Base-by-base conservation (phyloP, 2,329 filamentous ascomycete species). In the Xylariaceae sp. region DNA sequence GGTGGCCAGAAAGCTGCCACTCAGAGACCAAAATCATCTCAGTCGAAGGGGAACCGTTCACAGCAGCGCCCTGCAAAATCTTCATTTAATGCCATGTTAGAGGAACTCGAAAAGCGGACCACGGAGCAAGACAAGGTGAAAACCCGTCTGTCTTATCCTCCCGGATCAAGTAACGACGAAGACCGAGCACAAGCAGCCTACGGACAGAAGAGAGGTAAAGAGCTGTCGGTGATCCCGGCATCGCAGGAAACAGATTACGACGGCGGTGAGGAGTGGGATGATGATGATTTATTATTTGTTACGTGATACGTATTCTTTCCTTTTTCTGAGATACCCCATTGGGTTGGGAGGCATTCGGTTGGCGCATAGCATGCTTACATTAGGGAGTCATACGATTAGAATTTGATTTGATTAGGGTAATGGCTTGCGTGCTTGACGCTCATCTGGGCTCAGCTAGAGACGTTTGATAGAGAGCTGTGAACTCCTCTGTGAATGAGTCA, bases 231-330 rank as follows among this genome's bases (percentile, higher is more conserved):
- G 12, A 34, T 38, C 23, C n/a, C 48, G 4, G 48, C 47, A 6
- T 59, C 57, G 1, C 57, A 59, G 21, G 57, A 60, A 46, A 60
- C 57, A 21, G 56, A 60, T 20, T 60, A 60, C n/a, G 52, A 47
- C 22, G 48, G 53, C 6, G 56, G 55, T 14, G 47, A 47, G 45
- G 50, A 50, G 16, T 55, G 48, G 53, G 50, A 53, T 16, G 53
- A 53, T 20, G 48, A 53, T 21, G 52, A 37, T 12, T 37, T 37
- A 37, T n/a, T n/a, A 53, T 34, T 40, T 50, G 16, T 32, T 53
- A 34, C 17, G 36, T 17, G 47, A 42, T 16, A 41, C 48, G 11
- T 8, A 43, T 38, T 44, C 37, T 47, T 19, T 6, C 17, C 40
- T 21, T 17, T 27, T 35, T 19, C 10, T 19, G 21, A 20, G 10